Evolutionary conservation across 1,284 basidiomycete genomes (phyloP).

Genomic region (Heterobasidion occidentale): DNA sequence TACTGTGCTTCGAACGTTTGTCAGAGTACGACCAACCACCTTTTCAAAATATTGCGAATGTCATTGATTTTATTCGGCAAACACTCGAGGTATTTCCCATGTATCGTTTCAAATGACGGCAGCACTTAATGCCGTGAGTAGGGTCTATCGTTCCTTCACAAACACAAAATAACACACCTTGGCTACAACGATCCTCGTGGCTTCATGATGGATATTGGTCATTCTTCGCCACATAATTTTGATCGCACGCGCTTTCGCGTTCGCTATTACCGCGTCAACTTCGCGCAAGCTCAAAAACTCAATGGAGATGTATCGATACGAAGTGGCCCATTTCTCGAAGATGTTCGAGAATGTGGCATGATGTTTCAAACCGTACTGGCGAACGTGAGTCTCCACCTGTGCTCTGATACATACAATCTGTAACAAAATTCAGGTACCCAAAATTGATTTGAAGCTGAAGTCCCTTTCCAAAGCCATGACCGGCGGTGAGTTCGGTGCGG

Average conservation of each 20-base stretch:
- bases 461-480: slow-evolving; percentile 35
- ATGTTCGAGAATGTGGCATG: slow-evolving; percentile 31
- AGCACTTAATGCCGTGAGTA: slow-evolving; percentile 9
- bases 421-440: slow-evolving; percentile 22
- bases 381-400: slow-evolving; percentile 13
- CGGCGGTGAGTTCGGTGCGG: slow-evolving; percentile 33
- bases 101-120: not conserved
- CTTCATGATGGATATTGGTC: slow-evolving; percentile 39
- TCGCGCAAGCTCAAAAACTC: slow-evolving; percentile 22
- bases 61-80: slow-evolving; percentile 42
- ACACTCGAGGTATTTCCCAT: slow-evolving; percentile 30
- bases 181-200: slow-evolving; percentile 24
- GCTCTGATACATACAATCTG: not conserved
- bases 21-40: slow-evolving; percentile 35
- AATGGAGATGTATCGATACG: slow-evolving; percentile 3
- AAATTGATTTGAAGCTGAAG: slow-evolving; percentile 27
- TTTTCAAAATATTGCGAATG: slow-evolving; percentile 33
- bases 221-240: slow-evolving; percentile 19
- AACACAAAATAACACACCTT: slow-evolving; percentile 31
- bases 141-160: slow-evolving; percentile 45
- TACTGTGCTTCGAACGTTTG: slow-evolving; percentile 35
- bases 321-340: slow-evolving; percentile 19
- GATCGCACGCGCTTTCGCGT: slow-evolving; percentile 35
- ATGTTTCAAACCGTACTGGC: slow-evolving; percentile 26
- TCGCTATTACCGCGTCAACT: slow-evolving; percentile 36